Evolutionary conservation across 1,139 yeast genomes (phyloP), one percentile per base, ranked within the genome.

Genomic region (Suhomyces panamericanus): DNA sequence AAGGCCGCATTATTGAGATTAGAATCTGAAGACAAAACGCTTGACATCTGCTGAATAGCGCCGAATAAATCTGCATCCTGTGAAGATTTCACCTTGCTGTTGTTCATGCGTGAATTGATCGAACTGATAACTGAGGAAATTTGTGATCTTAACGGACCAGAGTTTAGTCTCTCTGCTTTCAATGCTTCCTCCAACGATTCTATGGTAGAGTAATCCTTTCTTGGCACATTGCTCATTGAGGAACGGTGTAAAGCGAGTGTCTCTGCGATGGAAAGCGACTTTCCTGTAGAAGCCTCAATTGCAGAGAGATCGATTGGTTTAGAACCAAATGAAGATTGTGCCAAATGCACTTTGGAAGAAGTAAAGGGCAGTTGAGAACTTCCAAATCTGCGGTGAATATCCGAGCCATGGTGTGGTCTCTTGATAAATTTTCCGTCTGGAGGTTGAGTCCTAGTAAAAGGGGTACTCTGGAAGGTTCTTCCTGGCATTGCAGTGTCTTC

Each of bases 211-310:
- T 62, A 62, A 48, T 64, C 65, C 33, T 59, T 48, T 38, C 63
- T 56, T 54, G 70, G 65, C 1, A 60, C 64, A 15, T 54, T 58
- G 4, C 51, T 43, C 59, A 67, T 65, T 6, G 69, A 59, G 0
- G 80, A 69, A 35, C 87, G 65, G 44, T 83, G 81, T 41, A 75
- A 57, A 0, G 86, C 86, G 49, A 84, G 64, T 0, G 87, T 79
- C 52, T 83, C 85, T 0, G 88, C 87, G 35, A 84, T 83, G 0
- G 88, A 77, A 41, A 80, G 55, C 49, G 70, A 56, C 41, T 65
- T 63, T 33, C 60, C 37, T 10, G 31, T 28, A 11, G 27, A 16
- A 4, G 32, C 13, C 4, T 34, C 41, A 16, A 26, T 43, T n/a
- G 12, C 30, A 10, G 30, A 13, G 10, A 13, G 28, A 12, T 24